phyloP scores from a whole-genome alignment of 805 yeast species.

The Zygotorulaspora chibaensis region DNA sequence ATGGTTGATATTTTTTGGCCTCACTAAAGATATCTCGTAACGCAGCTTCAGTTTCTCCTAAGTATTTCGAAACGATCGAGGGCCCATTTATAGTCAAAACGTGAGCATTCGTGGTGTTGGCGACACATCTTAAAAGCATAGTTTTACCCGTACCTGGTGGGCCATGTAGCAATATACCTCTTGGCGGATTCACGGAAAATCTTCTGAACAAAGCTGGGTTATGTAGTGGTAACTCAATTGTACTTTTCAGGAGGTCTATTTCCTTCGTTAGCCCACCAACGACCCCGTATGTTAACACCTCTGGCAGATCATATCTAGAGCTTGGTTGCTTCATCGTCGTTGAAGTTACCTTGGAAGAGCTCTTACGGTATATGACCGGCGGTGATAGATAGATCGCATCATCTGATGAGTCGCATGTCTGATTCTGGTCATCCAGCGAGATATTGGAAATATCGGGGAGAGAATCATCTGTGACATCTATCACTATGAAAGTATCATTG shows the following conservation, averaged over 20 bases:
- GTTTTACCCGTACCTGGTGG: constrained; percentile 98
- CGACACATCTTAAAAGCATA: constrained; percentile 77
- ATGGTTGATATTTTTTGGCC: constrained; percentile 81
- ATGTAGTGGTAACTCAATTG: constrained; percentile 76
- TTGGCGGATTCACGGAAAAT: constrained; percentile 88
- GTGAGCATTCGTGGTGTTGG: constrained; percentile 75
- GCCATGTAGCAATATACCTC: constrained; percentile 91
- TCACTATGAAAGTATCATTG: constrained; percentile 19
- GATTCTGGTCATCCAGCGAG: constrained; percentile 28
- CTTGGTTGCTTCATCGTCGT: constrained; percentile 27
- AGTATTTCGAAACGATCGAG: constrained; percentile 82
- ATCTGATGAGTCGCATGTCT: constrained; percentile 2
- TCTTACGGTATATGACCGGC: constrained; percentile 42
- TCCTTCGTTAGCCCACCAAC: constrained; percentile 79
- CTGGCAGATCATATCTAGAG: constrained; percentile 44
- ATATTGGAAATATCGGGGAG: constrained; percentile 40
- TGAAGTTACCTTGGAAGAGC: constrained; percentile 29
- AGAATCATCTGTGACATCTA: constrained; percentile 31
- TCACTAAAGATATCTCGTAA: constrained; percentile 79
- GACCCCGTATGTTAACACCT: constrained; percentile 42
- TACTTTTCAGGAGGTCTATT: constrained; percentile 54
- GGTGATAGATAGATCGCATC: constrained; percentile 41
- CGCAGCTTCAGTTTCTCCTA: constrained; percentile 90
- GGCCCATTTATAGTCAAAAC: constrained; percentile 85
- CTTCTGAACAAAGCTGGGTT: constrained; percentile 71